Evolutionary conservation across 805 yeast species (phyloP).

Genomic region (Komagataella pastoris): DNA sequence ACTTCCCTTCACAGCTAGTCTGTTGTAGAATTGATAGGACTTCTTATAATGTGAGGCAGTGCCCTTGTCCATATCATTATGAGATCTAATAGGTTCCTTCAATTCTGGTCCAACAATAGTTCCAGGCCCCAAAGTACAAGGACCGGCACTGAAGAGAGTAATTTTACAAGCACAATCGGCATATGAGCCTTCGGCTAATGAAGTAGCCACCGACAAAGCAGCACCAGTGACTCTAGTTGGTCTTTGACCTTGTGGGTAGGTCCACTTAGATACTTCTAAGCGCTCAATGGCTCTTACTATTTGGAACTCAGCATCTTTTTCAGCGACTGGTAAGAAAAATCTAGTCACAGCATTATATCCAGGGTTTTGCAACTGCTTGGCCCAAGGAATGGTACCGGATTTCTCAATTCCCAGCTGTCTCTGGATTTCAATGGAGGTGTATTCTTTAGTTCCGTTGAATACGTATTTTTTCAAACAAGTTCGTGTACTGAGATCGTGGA

Average conservation of each 20-base stretch:
- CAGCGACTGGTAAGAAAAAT: conserved; percentile 20
- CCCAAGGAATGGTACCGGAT: conserved; percentile 21
- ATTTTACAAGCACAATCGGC: conserved; percentile 82
- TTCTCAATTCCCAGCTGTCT: conserved; percentile 21
- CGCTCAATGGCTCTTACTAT: conserved; percentile 69
- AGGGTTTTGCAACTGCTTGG: conserved; percentile 22
- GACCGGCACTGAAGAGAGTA: conserved; percentile 87
- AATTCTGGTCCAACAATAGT: conserved; percentile 82
- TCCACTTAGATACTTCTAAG: conserved; percentile 55
- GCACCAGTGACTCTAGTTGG: conserved; percentile 89
- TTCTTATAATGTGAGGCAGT: conserved; percentile 77
- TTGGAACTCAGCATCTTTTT: conserved; percentile 57
- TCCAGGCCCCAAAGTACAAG: conserved; percentile 92
- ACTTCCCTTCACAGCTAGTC: conserved; percentile 59
- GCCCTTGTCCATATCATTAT: conserved; percentile 90
- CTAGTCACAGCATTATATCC: conserved; percentile 23
- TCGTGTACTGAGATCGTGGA: conserved; percentile 68
- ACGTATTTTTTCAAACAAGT: conserved; percentile 64
- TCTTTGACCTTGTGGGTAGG: conserved; percentile 70
- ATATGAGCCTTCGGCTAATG: conserved; percentile 69
- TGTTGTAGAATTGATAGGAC: conserved; percentile 72
- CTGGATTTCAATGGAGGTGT: conserved; percentile 26
- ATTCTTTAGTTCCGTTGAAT: conserved; percentile 84
- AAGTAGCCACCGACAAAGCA: conserved; percentile 76
- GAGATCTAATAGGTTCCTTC: conserved; percentile 95